Evolutionary conservation across 331 rosid species (phyloP).

Genomic region (Stylosanthes scabra): DNA sequence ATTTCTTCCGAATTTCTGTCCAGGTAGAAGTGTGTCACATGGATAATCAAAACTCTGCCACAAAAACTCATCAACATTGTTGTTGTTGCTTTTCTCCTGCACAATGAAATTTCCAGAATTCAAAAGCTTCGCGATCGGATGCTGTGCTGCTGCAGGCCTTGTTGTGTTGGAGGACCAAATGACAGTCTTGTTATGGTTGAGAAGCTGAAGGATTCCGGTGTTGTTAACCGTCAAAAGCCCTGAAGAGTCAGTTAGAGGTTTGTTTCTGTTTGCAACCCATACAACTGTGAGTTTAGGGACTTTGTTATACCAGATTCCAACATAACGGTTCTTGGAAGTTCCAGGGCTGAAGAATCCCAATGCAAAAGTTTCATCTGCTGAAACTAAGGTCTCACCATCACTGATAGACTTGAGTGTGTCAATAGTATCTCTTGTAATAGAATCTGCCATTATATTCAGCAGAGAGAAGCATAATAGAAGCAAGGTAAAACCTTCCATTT

Average conservation of each 20-base stretch:
- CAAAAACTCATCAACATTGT: background rate
- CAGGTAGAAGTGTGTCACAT: background rate
- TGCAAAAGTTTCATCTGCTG: background rate
- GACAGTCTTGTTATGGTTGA: conserved; percentile 18
- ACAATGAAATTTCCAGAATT: background rate
- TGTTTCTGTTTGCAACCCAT: conserved; percentile 12
- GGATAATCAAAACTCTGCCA: background rate
- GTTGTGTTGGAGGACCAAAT: conserved; percentile 38
- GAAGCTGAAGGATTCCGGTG: conserved; percentile 20
- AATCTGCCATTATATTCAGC: background rate
- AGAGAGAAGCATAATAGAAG: conserved; percentile 3
- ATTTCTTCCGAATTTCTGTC: background rate
- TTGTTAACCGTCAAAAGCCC: conserved; percentile 8
- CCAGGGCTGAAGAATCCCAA: background rate
- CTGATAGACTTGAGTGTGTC: no score
- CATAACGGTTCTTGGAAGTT: background rate
- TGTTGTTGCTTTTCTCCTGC: background rate
- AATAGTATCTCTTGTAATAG: conserved; percentile 4
- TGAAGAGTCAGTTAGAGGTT: background rate
- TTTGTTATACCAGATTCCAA: background rate
- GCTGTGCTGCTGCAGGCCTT: background rate
- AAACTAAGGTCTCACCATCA: conserved; percentile 4
- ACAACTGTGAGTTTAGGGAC: background rate
- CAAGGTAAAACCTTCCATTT: background rate
- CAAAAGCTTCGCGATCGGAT: background rate